Evolutionary conservation across 148 eudicot species (phyloP), one percentile per base, ranked within the genome.

Genomic region (Cornus florida): DNA sequence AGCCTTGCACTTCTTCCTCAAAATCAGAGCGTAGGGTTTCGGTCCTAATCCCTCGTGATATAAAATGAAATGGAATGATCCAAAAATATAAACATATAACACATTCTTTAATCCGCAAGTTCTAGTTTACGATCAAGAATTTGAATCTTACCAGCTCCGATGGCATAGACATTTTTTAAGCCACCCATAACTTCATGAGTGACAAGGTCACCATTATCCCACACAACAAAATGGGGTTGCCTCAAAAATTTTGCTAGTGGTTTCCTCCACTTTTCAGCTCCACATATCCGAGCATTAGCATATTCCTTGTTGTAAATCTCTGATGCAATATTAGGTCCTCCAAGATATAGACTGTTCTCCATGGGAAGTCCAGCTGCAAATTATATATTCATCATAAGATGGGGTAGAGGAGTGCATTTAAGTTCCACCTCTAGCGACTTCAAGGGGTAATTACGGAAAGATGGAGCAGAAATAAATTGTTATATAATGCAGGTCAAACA

Each of bases 181-280:
- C 98, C 98, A 64, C 98, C 98, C 98, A 94, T 94, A 77, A 94
- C 97, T 88, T 94, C 98, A 85, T 94, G 98, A 67, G 98, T 94
- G 80, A 94, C 87, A 75, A 94, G 98, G 84, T 94, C 98, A 73
- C 91, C 89, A 81, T 94, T 94, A 84, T 94, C 98, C 98, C 98
- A 94, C 67, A 94, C 97, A 46, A 91, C 86, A 75, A 94, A 94
- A 86, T 94, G 95, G 31, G 98, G 94, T 71, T 92, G 98, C 83
- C 98, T 94, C 56, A 94, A 74, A 84, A 94, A 94, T 71, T 80
- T 89, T 10, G 97, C 97, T 13, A 94, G 83, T 74, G 93, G 89
- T 82, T 92, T 92, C 78, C 97, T 90, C 98, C 98, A 94, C 73
- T 91, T 94, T 75, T 88, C 95, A 35, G 95, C 83, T 71, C 98